Conservation (phyloP, 208 protist genomes). For the Crithidia thermophila region DNA sequence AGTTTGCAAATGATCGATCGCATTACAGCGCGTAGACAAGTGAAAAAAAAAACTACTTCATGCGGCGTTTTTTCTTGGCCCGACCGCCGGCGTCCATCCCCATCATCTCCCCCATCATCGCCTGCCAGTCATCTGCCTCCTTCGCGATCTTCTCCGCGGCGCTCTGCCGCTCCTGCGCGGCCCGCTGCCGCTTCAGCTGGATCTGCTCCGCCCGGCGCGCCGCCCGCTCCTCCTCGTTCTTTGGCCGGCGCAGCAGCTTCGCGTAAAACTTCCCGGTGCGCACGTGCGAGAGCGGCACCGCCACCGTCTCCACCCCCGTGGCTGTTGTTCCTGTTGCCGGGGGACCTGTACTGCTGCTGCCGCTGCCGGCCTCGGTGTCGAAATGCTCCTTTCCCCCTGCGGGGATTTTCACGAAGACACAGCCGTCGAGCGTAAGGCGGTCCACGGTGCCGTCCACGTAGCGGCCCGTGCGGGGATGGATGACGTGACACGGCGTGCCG, state of each 20-base stretch:
- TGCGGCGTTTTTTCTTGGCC: constrained; percentile 16
- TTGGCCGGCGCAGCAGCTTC: constrained; percentile 45
- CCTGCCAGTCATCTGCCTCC: constrained; percentile 76
- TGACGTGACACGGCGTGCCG: constrained; percentile 66
- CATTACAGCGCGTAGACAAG: too few species aligned
- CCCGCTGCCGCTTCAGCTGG: constrained; percentile 51
- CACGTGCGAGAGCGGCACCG: constrained; percentile 77
- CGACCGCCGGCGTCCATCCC: constrained; percentile 19
- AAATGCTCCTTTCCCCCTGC: constrained; percentile 12
- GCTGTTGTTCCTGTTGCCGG: not conserved
- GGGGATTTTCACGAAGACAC: constrained; percentile 48
- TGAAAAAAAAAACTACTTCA: constrained; percentile 5
- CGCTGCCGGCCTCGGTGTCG: not conserved
- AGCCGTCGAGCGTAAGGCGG: constrained; percentile 70
- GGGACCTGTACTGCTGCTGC: too few species aligned
- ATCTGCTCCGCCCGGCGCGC: constrained; percentile 44
- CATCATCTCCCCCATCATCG: constrained; percentile 63
- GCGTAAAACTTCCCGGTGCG: constrained; percentile 61
- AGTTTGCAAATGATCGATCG: too few species aligned
- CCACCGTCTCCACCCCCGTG: constrained; percentile 16
- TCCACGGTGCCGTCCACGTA: constrained; percentile 58
- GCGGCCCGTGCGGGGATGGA: constrained; percentile 46
- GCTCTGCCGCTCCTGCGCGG: constrained; percentile 41
- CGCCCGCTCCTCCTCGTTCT: constrained; percentile 49
- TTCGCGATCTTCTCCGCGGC: constrained; percentile 52